Base-by-base conservation (phyloP, 306 rosid species). In the Cicer judaicum region DNA sequence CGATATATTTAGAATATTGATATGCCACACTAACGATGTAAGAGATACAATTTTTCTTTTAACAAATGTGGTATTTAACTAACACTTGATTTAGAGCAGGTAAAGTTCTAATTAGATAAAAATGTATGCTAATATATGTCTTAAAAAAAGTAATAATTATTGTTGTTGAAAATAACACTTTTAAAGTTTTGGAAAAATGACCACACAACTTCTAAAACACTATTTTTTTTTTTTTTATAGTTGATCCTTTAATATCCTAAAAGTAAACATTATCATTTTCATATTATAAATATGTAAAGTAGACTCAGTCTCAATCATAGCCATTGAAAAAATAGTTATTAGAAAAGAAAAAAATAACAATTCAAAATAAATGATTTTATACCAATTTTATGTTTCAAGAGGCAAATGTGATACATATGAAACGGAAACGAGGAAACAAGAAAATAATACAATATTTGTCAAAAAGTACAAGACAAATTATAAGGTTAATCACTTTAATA, bases 241-340 rank as follows among this genome's bases (percentile, higher is more conserved):
- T 24, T 24, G 34, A 24, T 24, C 1, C 29, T 24, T 24, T 24
- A 2, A 24, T 24, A 24, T 24, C 29, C 29, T 24, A 24, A 24
- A 24, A 24, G 0, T 24, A 24, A 24, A 24, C 2, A 4, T 24
- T 24, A 24, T 3, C 34, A 24, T 24, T 24, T 24, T 24, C 34
- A 24, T 24, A 2, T 24, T 24, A 24, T 24, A 65, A 76, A 83
- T 63, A 71, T 81, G 49, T 70, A 83, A 81, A 76, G 78, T 15
- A 68, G 59, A 40, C 36, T 46, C 74, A 19, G 77, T 64, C 70
- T 55, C 85, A 77, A 81, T 83, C 79, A 70, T 79, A 14, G 64
- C 52, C 34, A 78, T 21, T 8, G 70, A 67, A 7, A 16, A 62
- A 7, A 70, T 11, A 10, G 9, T 48, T 18, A 8, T 7, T 44